Evolutionary conservation across 306 rosid species (phyloP).

Genomic region (Quercus dentata): DNA sequence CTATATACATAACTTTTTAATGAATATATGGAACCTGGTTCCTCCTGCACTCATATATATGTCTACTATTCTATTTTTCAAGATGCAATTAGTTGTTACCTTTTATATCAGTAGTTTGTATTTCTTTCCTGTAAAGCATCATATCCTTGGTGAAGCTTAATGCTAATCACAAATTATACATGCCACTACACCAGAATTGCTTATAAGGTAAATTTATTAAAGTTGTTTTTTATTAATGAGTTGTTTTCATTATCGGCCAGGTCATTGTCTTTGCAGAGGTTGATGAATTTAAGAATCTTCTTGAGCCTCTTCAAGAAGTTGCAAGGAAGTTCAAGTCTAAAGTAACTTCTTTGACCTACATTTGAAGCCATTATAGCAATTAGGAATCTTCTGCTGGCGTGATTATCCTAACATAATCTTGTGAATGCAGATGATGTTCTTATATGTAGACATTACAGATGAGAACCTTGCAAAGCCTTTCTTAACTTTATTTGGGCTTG

Average conservation of each 20-base stretch:
- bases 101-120: not conserved
- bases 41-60: not conserved
- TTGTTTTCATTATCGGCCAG: constrained; percentile 30
- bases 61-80: not conserved
- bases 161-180: not conserved
- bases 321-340: constrained; percentile 80
- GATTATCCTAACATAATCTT: constrained; percentile 22
- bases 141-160: not conserved
- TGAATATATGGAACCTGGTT: not conserved
- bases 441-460: constrained; percentile 58
- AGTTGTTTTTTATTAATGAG: not conserved
- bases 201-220: not conserved
- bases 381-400: constrained; percentile 9
- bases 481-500: constrained; percentile 79
- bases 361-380: constrained; percentile 14
- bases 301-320: constrained; percentile 61
- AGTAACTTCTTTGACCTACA: constrained; percentile 41
- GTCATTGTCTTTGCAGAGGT: constrained; percentile 63
- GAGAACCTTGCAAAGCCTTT: constrained; percentile 96
- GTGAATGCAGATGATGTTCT: constrained; percentile 64
- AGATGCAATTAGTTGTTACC: not conserved
- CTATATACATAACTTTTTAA: not conserved
- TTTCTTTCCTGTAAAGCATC: not conserved
- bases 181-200: not conserved
- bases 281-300: constrained; percentile 56